Evolutionary conservation across 2,329 filamentous ascomycete genomes (phyloP).

Genomic region (Fusarium buharicum): DNA sequence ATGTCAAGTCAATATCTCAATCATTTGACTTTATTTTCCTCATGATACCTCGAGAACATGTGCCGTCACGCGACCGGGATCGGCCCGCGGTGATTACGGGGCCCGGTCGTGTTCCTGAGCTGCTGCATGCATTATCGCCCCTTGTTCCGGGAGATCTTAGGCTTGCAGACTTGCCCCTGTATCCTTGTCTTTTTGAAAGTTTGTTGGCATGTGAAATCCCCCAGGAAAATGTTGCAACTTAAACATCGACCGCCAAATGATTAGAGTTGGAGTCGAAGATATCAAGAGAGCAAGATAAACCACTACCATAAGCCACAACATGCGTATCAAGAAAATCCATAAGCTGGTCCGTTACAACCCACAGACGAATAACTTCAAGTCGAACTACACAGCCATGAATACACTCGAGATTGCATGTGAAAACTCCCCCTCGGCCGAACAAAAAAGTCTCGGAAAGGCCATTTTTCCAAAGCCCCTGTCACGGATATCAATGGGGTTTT

Average conservation of each 20-base stretch:
- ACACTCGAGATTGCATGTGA: conserved; percentile 41
- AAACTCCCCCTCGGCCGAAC: conserved; percentile 38
- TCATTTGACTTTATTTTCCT: conserved; percentile 1
- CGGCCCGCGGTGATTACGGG: conserved; percentile 35
- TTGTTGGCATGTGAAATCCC: conserved; percentile 40
- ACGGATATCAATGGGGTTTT: conserved; percentile 43
- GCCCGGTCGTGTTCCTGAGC: conserved; percentile 38
- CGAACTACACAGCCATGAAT: not conserved
- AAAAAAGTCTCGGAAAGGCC: conserved; percentile 20
- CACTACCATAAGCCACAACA: not conserved
- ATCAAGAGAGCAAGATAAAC: not conserved
- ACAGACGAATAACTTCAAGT: not conserved
- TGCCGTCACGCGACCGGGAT: conserved; percentile 40
- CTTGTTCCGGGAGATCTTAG: conserved; percentile 28
- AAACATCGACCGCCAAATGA: conserved; percentile 7
- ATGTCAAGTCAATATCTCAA: not conserved
- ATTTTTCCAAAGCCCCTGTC: conserved; percentile 25
- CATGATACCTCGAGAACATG: conserved; percentile 24
- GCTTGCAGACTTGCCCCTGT: conserved; percentile 29
- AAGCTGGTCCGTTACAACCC: not conserved
- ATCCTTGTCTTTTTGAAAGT: conserved; percentile 23
- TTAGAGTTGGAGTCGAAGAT: not conserved
- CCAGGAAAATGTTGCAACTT: conserved; percentile 5
- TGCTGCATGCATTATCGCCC: conserved; percentile 35
- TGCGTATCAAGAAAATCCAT: rapidly evolving